Conservation (phyloP, 2,329 filamentous ascomycete genomes). For the Diplodia scrobiculata region DNA sequence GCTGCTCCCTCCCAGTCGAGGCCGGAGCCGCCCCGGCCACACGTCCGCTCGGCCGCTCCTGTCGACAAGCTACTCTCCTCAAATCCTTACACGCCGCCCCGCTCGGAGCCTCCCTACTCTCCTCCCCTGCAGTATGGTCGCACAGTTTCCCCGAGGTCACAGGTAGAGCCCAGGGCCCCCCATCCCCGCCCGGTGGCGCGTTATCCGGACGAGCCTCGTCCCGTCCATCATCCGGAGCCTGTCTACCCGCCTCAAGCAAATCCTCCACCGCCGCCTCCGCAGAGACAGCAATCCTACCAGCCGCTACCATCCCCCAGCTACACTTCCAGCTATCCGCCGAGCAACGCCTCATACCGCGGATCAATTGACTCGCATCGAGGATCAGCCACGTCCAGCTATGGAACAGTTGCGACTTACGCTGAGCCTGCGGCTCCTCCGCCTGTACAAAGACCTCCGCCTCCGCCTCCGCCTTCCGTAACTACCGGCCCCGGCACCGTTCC, state of each 20-base stretch:
- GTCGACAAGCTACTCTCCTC: conserved; percentile 44
- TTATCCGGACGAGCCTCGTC: conserved; percentile 40
- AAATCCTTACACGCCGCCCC: conserved; percentile 45
- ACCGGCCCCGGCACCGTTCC: conserved; percentile 32
- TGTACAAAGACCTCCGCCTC: conserved; percentile 30
- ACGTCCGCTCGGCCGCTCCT: conserved; percentile 39
- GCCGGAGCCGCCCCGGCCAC: conserved; percentile 35
- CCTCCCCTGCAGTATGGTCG: conserved; percentile 38
- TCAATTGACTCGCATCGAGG: conserved; percentile 45
- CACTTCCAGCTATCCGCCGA: conserved; percentile 45
- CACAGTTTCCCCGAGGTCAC: conserved; percentile 43
- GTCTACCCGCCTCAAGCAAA: conserved; percentile 43
- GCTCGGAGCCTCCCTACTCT: conserved; percentile 44
- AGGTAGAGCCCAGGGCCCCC: conserved; percentile 27
- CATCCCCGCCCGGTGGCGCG: conserved; percentile 30
- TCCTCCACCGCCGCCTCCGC: conserved; percentile 33
- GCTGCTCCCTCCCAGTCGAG: conserved; percentile 27
- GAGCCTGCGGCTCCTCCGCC: conserved; percentile 40
- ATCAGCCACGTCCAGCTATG: conserved; percentile 40
- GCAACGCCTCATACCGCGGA: conserved; percentile 43
- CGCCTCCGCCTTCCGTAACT: conserved; percentile 32
- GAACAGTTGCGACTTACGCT: conserved; percentile 34
- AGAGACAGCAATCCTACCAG: conserved; percentile 30
- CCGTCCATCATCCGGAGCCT: conserved; percentile 41
- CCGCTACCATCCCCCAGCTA: conserved; percentile 46